A percentile compares a stretch with the other conserved stretches of the same genome.
Conservation (phyloP, 2,329 filamentous ascomycete species). For the Helotiales sp. region DNA sequence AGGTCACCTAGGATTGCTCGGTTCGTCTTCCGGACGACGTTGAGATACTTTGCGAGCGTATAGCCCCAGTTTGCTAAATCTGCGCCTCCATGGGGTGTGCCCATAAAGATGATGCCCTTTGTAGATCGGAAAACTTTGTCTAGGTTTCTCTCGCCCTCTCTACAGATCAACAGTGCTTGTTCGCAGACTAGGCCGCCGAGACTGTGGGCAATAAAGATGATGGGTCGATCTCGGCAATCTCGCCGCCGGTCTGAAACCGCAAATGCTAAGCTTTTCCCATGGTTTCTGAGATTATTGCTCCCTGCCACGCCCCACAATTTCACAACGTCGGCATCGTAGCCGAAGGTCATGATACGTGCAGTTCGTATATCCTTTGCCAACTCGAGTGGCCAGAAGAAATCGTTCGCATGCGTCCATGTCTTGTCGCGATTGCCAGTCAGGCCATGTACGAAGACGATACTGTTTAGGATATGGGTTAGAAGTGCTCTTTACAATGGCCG, state of each 20-base stretch:
- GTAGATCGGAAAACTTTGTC: constrained; percentile 14
- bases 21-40: neutral
- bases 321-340: constrained; percentile 34
- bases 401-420: constrained; percentile 38
- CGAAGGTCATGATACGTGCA: constrained; percentile 38
- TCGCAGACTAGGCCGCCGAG: constrained; percentile 22
- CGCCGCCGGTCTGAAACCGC: constrained; percentile 5
- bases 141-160: constrained; percentile 2
- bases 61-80: constrained; percentile 13
- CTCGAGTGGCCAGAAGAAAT: constrained; percentile 13
- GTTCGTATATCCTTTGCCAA: constrained; percentile 13
- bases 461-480: too few relatives aligned
- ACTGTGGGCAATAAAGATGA: constrained; percentile 23
- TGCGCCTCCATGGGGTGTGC: constrained; percentile 21
- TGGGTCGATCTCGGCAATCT: constrained; percentile 12
- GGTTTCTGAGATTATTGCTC: constrained; percentile 12
- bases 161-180: constrained; percentile 16
- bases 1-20: neutral
- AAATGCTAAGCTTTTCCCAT: constrained; percentile 18
- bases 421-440: constrained; percentile 40
- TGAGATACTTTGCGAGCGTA: neutral
- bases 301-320: constrained; percentile 12
- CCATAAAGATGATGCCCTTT: constrained; percentile 21
- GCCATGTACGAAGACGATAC: constrained; percentile 44
- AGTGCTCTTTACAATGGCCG: too few relatives aligned